These are phyloP conservation scores for Lichtheimia hyalospora DNA, from an alignment of 371 early-diverging fungal genomes.

Conservation along the genomic window DNA sequence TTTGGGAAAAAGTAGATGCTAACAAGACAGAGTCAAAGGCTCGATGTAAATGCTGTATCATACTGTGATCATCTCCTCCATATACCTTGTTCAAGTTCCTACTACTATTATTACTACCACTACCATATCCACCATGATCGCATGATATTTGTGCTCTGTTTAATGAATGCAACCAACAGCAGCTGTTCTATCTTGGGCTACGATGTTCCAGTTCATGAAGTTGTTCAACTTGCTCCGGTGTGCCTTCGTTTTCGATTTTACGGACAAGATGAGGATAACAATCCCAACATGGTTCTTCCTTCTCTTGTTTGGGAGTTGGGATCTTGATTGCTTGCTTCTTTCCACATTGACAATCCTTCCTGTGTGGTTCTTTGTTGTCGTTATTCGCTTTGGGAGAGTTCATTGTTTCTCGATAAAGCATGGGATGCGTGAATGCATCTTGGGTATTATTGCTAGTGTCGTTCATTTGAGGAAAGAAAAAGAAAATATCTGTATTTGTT, in stretches of 20 bases:
- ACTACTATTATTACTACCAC: not conserved
- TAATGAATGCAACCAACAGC: not conserved
- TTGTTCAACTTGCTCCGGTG: constrained; percentile 37
- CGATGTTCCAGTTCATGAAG: constrained; percentile 37
- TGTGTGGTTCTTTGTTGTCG: not conserved
- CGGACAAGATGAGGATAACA: constrained; percentile 44
- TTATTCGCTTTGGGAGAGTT: constrained; percentile 5
- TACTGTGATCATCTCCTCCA: constrained; percentile 8
- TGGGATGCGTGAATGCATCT: constrained; percentile 11
- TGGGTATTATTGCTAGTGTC: not conserved
- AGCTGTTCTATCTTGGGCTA: not conserved
- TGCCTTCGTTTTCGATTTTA: constrained; percentile 46
- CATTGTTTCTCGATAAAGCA: constrained; percentile 17
- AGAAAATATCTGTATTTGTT: not conserved
- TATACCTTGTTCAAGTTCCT: not conserved
- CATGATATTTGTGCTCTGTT: not conserved
- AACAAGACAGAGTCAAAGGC: constrained; percentile 13
- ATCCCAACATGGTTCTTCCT: constrained; percentile 31
- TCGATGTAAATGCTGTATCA: constrained; percentile 24
- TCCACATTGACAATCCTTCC: no score
- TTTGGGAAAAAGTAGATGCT: constrained; percentile 5
- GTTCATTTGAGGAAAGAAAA: constrained; percentile 3
- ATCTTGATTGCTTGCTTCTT: no score
- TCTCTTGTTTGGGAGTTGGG: not conserved
- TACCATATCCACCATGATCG: not conserved